phyloP scores from a whole-genome alignment of 495 filamentous ascomycete genomes.

The Aspergillus ostianus region DNA sequence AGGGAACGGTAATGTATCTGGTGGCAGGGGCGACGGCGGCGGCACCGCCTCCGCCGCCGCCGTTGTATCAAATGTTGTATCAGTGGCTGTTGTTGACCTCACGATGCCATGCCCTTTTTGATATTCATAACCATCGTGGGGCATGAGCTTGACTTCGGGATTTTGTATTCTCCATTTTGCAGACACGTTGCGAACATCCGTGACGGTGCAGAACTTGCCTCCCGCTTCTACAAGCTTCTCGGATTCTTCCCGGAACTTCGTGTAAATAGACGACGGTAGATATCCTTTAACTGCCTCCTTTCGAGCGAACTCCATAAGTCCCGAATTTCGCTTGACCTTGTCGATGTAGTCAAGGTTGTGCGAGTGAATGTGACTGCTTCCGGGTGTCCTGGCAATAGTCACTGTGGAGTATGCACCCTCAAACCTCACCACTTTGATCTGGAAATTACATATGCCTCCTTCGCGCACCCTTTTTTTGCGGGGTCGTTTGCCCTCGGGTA shows the following conservation, averaged over 20 bases:
- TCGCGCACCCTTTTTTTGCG: slow-evolving; percentile 51
- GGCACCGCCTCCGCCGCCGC: too few relatives aligned
- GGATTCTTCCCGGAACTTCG: slow-evolving; percentile 48
- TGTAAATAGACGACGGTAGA: slow-evolving; percentile 52
- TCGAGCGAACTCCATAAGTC: slow-evolving; percentile 50
- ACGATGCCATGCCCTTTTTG: slow-evolving; percentile 52
- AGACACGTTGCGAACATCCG: slow-evolving; percentile 52
- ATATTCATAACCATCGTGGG: slow-evolving; percentile 53
- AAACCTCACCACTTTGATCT: slow-evolving; percentile 50
- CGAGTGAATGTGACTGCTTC: slow-evolving; percentile 42
- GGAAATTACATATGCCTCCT: slow-evolving; percentile 51
- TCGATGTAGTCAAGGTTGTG: slow-evolving; percentile 54
- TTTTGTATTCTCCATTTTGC: slow-evolving; percentile 53
- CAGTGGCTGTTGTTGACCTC: slow-evolving; percentile 20
- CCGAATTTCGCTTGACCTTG: slow-evolving; percentile 51
- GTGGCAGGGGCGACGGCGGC: slow-evolving; percentile 27
- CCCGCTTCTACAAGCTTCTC: slow-evolving; percentile 48
- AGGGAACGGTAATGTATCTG: slow-evolving; percentile 47
- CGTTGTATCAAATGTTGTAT: too few relatives aligned
- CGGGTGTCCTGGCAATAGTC: slow-evolving; percentile 40
- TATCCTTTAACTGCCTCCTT: slow-evolving; percentile 52
- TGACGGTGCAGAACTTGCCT: slow-evolving; percentile 48
- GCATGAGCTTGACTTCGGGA: slow-evolving; percentile 43
- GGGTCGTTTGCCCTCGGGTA: slow-evolving; percentile 51
- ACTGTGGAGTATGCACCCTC: slow-evolving; percentile 48